Base-by-base conservation (phyloP, 176 grass and related monocot genomes). In the Otatea glauca region DNA sequence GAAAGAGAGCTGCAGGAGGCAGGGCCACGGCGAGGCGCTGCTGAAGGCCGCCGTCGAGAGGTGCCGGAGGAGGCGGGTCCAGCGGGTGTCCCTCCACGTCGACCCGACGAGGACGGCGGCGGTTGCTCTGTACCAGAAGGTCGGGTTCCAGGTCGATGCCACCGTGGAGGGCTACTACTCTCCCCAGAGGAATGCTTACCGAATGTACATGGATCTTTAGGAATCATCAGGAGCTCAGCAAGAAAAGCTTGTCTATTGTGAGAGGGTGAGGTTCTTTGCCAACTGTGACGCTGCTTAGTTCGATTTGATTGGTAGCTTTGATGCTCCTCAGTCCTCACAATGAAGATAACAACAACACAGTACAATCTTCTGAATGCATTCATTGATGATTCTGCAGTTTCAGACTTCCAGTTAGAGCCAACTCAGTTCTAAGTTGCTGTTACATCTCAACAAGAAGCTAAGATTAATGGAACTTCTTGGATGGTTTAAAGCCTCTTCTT, bases 201-300 rank as follows among this genome's bases (percentile, higher is more conserved):
- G 96, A 43, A 96, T 98, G 93, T 95, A 89, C 74, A 55, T 98
- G 67, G 96, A 98, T 90, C 89, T 98, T 15, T 75, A 94, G 75
- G 60, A 5, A 58, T 76, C 41, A 24, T 23, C 66, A 43, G 27
- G 18, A 23, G 7, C 18, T n/a, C 39, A 73, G 68, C 55, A 83
- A 17, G 11, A 48, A 48, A 24, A 16, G 10, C 41, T 23, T 82
- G 63, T 10, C 17, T 14, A 25, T 20, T 47, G 7, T 24, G 37
- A n/a, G 5, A 75, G 3, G 77, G 60, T 74, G 53, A 3, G 25
- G 8, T 18, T 56, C 61, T 44, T 51, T 4, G 18, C 44, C 13
- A 65, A 35, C 37, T 88, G 8, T 54, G 34, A 12, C 17, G 69
- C 17, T 62, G n/a, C 23, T 72, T 4, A 51, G 5, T n/a, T 83